These are phyloP conservation scores for Geotrichum macrosporum DNA, from an alignment of 1,139 yeast species.

Conservation along the genomic window DNA sequence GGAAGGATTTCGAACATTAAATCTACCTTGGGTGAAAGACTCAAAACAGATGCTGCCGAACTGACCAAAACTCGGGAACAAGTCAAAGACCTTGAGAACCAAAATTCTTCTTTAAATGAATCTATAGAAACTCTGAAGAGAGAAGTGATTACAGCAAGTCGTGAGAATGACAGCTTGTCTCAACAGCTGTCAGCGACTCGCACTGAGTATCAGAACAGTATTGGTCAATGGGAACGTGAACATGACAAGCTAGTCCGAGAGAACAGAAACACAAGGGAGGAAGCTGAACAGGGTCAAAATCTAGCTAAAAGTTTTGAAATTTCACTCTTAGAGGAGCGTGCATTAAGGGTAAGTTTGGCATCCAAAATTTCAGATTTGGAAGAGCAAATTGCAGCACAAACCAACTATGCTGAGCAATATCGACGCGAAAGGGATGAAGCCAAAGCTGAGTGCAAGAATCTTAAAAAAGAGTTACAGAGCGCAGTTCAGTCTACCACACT, in stretches of 20 bases:
- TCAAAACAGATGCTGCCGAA: slow-evolving; percentile 46
- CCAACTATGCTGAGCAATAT: slow-evolving; percentile 20
- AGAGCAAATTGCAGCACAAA: slow-evolving; percentile 19
- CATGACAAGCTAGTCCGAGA: slow-evolving; percentile 30
- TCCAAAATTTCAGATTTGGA: slow-evolving; percentile 15
- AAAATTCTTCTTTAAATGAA: slow-evolving; percentile 18
- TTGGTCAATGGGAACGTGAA: slow-evolving; percentile 40
- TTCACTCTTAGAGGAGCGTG: slow-evolving; percentile 36
- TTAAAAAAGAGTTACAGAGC: background rate
- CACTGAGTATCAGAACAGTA: slow-evolving; percentile 44
- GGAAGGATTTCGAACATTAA: slow-evolving; percentile 79
- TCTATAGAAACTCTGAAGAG: slow-evolving; percentile 41
- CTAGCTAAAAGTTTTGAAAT: slow-evolving; percentile 41
- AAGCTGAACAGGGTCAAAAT: slow-evolving; percentile 40
- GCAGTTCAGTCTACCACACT: background rate
- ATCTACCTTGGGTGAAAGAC: slow-evolving; percentile 66
- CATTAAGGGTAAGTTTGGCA: slow-evolving; percentile 31
- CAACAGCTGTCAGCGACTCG: slow-evolving; percentile 47
- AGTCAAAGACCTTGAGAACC: slow-evolving; percentile 35
- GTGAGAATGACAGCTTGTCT: slow-evolving; percentile 63
- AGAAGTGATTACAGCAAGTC: slow-evolving; percentile 54
- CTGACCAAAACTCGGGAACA: slow-evolving; percentile 37
- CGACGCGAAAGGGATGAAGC: slow-evolving; percentile 17
- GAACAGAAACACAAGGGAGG: slow-evolving; percentile 26
- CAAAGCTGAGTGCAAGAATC: slow-evolving; percentile 10